phyloP scores from a whole-genome alignment of 495 filamentous ascomycete species.

The Niebla homalea region DNA sequence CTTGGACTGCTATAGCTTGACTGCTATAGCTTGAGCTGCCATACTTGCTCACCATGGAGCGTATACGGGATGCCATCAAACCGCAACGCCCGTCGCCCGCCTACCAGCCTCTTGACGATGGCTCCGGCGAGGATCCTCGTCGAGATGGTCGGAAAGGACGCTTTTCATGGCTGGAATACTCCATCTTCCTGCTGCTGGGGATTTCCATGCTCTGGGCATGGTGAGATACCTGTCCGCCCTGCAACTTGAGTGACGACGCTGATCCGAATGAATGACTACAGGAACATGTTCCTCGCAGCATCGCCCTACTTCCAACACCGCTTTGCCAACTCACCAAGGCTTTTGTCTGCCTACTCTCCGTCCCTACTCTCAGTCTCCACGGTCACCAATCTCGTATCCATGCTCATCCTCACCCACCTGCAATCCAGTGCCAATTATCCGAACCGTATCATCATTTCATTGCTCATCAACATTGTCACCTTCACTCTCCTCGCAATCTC shows the following conservation, averaged over 20 bases:
- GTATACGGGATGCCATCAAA: conserved; percentile 12
- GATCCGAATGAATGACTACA: conserved; percentile 20
- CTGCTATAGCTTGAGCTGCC: too few relatives aligned
- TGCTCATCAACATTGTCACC: conserved; percentile 55
- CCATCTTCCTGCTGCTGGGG: conserved; percentile 73
- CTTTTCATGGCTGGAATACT: conserved; percentile 72
- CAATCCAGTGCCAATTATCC: conserved; percentile 76
- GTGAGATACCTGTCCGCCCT: conserved; percentile 36
- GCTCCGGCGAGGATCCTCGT: conserved; percentile 3
- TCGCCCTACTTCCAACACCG: conserved; percentile 49
- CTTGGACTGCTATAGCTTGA: too few relatives aligned
- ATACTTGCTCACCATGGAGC: conserved; percentile 8
- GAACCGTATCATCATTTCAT: conserved; percentile 58
- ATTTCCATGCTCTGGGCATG: conserved; percentile 94
- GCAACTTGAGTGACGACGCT: neutral
- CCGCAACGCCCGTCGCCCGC: conserved; percentile 7
- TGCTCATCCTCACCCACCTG: conserved; percentile 60
- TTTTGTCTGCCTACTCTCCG: conserved; percentile 70
- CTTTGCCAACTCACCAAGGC: conserved; percentile 56
- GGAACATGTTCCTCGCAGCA: conserved; percentile 96
- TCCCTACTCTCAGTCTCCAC: conserved; percentile 79
- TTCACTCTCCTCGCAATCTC: conserved; percentile 72
- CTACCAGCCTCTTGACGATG: conserved; percentile 14
- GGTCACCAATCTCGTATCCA: conserved; percentile 60
- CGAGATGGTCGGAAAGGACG: conserved; percentile 2